These are phyloP conservation scores for Boletellus deceptivus DNA, from an alignment of 1,284 basidiomycete species.

Conservation along the genomic window DNA sequence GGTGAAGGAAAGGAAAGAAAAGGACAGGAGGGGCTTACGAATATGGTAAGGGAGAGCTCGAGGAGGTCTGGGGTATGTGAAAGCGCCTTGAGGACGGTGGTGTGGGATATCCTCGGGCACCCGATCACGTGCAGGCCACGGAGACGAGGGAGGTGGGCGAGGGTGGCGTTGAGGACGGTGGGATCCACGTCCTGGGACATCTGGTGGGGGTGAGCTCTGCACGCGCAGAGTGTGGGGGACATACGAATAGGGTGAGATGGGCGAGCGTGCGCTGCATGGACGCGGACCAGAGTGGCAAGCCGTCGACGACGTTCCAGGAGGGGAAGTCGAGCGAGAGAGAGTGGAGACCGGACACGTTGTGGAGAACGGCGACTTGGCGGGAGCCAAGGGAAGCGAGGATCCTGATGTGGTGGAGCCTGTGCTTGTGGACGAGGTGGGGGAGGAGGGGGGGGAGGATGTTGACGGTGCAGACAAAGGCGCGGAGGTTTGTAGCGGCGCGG, in stretches of 20 bases:
- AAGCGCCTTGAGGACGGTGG: conserved; percentile 44
- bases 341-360: conserved; percentile 39
- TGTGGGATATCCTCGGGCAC: conserved; percentile 56
- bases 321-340: conserved; percentile 53
- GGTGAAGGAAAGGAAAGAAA: conserved; percentile 25
- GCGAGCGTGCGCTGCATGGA: conserved; percentile 43
- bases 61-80: conserved; percentile 51
- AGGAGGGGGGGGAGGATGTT: conserved; percentile 51
- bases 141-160: conserved; percentile 51
- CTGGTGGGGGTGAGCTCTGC: conserved; percentile 34
- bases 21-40: conserved; percentile 37
- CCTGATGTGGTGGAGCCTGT: conserved; percentile 46
- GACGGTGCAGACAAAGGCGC: conserved; percentile 51
- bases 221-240: conserved; percentile 18
- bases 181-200: conserved; percentile 54
- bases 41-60: conserved; percentile 56
- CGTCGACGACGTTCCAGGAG: conserved; percentile 59
- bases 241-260: conserved; percentile 55
- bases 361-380: conserved; percentile 46
- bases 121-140: conserved; percentile 55
- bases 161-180: conserved; percentile 44
- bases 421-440: conserved; percentile 42
- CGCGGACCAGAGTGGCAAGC: conserved; percentile 54
- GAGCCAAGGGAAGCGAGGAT: conserved; percentile 48
- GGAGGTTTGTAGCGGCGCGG: conserved; percentile 48